Evolutionary conservation across 257 asterid species (phyloP).

Genomic region (Nicotiana paniculata): DNA sequence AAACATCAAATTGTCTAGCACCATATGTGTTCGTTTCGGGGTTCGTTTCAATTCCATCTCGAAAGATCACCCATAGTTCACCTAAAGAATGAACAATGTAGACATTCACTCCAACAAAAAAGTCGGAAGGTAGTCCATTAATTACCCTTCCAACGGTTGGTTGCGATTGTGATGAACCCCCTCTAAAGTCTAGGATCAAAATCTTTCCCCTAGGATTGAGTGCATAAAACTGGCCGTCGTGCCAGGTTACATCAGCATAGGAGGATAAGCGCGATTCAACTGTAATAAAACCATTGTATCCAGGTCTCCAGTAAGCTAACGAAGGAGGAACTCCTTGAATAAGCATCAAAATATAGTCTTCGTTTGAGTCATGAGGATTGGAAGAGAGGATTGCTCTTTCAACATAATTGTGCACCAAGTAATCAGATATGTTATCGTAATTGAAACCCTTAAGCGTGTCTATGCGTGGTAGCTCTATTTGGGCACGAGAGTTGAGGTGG

Average conservation of each 20-base stretch:
- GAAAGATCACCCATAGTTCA: neutral
- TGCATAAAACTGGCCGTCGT: neutral
- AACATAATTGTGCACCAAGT: too few relatives aligned
- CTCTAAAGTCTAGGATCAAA: neutral
- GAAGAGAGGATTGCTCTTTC: neutral
- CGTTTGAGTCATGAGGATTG: neutral
- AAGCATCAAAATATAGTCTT: neutral
- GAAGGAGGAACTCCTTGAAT: neutral
- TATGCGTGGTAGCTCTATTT: neutral
- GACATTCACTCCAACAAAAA: too few relatives aligned
- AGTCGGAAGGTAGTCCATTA: too few relatives aligned
- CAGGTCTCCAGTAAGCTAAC: neutral
- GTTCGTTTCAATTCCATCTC: neutral
- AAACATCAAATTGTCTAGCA: neutral
- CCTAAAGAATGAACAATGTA: neutral
- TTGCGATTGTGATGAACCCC: neutral
- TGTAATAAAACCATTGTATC: neutral
- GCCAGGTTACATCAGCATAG: neutral
- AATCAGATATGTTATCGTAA: too few relatives aligned
- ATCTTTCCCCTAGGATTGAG: neutral
- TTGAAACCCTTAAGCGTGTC: too few relatives aligned
- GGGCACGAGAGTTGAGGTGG: neutral
- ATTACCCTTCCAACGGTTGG: neutral
- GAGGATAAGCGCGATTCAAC: neutral
- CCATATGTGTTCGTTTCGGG: neutral